Evolutionary conservation across 2,329 filamentous ascomycete genomes (phyloP).

Genomic region (Onygenales sp.): DNA sequence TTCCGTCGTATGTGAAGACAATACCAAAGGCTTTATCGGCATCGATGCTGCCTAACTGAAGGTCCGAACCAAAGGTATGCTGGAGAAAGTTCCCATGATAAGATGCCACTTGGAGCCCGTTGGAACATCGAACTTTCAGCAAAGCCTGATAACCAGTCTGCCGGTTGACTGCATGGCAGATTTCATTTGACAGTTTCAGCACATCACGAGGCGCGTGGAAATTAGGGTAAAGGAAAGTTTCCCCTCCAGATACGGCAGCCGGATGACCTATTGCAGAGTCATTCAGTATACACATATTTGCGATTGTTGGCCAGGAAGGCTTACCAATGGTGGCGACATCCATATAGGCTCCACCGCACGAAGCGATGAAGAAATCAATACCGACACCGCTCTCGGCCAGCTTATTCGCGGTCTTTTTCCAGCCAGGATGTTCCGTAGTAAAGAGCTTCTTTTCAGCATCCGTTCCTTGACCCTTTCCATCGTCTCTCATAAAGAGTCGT

Average conservation of each 20-base stretch:
- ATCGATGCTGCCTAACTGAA: slow-evolving; percentile 87
- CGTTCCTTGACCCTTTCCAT: slow-evolving; percentile 73
- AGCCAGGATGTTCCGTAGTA: slow-evolving; percentile 78
- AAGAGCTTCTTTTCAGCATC: slow-evolving; percentile 90
- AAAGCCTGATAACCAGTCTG: slow-evolving; percentile 92
- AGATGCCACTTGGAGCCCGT: slow-evolving; percentile 82
- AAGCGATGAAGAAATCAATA: slow-evolving; percentile 87
- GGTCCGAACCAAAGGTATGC: slow-evolving; percentile 86
- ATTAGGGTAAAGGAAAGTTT: slow-evolving; percentile 95
- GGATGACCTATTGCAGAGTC: slow-evolving; percentile 54
- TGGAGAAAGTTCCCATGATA: slow-evolving; percentile 97
- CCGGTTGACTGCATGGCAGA: slow-evolving; percentile 74
- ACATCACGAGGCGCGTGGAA: slow-evolving; percentile 82
- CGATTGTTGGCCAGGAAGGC: slow-evolving; percentile 17
- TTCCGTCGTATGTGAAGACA: slow-evolving; percentile 90
- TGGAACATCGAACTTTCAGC: slow-evolving; percentile 98
- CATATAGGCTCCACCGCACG: slow-evolving; percentile 81
- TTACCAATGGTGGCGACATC: slow-evolving; percentile 84
- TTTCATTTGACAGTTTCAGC: slow-evolving; percentile 72
- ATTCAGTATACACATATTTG: slow-evolving; percentile 13
- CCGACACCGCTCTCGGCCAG: slow-evolving; percentile 83
- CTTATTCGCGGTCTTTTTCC: slow-evolving; percentile 76
- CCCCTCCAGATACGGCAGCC: slow-evolving; percentile 80
- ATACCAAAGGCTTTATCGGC: slow-evolving; percentile 89
- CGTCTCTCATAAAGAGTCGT: slow-evolving; percentile 73